Evolutionary conservation across 805 yeast species (phyloP).

Genomic region (Zygosaccharomyces siamensis): DNA sequence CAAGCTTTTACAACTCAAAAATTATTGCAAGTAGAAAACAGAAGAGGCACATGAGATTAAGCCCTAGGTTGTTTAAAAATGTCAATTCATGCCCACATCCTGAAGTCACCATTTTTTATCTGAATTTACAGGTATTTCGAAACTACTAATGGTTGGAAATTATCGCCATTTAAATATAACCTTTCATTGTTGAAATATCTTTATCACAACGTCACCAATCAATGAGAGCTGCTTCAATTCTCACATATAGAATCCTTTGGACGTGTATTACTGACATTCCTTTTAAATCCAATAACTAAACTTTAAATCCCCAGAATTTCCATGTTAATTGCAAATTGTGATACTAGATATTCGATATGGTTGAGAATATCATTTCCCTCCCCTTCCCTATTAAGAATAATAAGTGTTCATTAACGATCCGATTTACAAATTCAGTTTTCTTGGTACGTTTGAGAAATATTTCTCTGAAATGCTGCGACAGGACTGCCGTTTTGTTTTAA

Average conservation of each 20-base stretch:
- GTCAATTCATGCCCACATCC: background rate
- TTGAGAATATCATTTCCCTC: too few relatives aligned
- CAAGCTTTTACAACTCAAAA: constrained; percentile 14
- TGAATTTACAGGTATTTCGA: background rate
- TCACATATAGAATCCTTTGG: constrained; percentile 24
- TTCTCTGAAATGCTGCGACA: constrained; percentile 17
- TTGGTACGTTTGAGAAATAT: constrained; percentile 25
- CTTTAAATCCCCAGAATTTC: constrained; percentile 17
- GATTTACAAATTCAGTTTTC: constrained; percentile 20
- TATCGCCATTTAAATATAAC: background rate
- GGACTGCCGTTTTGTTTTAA: constrained; percentile 23
- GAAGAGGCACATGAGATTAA: constrained; percentile 17
- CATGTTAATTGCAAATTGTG: constrained; percentile 22
- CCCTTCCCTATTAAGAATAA: too few relatives aligned
- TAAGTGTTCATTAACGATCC: constrained; percentile 18
- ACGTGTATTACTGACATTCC: constrained; percentile 13
- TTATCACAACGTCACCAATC: background rate
- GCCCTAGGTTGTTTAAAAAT: background rate
- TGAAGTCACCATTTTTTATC: background rate
- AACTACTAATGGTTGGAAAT: background rate
- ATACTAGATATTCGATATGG: constrained; percentile 4
- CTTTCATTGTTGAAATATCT: constrained; percentile 1
- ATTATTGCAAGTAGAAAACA: constrained; percentile 28
- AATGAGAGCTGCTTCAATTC: constrained; percentile 10
- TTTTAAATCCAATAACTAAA: constrained; percentile 14